Evolutionary conservation across 495 filamentous ascomycete species (phyloP), one percentile per base, ranked within the genome.

Genomic region (Beverwykella pulmonaria): DNA sequence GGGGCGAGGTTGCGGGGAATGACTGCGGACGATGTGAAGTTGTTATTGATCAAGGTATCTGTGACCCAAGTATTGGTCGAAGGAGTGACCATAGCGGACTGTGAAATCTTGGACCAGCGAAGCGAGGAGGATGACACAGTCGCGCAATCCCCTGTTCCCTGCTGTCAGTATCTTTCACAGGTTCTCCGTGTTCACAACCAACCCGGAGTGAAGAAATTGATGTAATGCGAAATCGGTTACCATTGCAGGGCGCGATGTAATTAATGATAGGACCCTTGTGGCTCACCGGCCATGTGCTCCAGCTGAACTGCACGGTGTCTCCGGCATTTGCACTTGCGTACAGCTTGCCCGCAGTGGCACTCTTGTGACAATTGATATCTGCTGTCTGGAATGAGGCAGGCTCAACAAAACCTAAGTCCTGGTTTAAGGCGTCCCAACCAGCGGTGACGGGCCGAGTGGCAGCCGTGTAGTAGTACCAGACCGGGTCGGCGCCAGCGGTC

Each of bases 201-300:
- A 14, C 8, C 8, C 39, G 39, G 17, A n/a, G 39, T 5, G 30
- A 4, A 34, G 30, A 34, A 54, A n/a, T n/a, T n/a, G n/a, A n/a
- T n/a, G n/a, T n/a, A 50, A 25, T 17, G 15, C 7, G 27, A 20
- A 15, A 47, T 34, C 8, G 56, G 39, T 44, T 39, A 59, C 63
- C 63, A 26, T 67, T 46, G 23, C 63, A 67, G 8, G 55, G 46
- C 15, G 63, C 63, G 20, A 67, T 60, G 29, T 67, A 67, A 36
- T 60, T 67, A 30, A 67, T 61, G 34, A 67, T 67, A 14, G 63
- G 55, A 1, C 63, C 63, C 25, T 60, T 67, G 47, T 67, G 63
- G 19, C n/a, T 8, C 17, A 59, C 62, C 4, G 53, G 34, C 62
- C 62, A 65, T 2, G 53, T 58, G 25, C 48, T 65, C 63, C 63